Percentiles rank a stretch among this genome's conserved stretches.
Evolutionary conservation across 176 grass and related monocot genomes (phyloP).

Genomic region (Carex myosuroides): DNA sequence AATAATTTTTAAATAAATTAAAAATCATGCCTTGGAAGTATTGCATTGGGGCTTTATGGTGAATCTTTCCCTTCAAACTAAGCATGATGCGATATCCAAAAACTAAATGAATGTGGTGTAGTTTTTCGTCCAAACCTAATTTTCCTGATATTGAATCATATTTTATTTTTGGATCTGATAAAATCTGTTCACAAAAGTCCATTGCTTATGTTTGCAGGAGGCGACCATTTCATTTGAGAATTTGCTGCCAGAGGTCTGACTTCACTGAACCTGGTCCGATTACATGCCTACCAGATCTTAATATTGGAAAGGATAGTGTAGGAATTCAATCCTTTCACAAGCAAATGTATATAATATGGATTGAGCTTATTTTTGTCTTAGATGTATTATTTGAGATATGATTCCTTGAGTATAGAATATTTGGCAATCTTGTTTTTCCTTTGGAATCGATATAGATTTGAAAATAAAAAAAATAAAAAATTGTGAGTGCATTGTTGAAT

Average conservation of each 20-base stretch:
- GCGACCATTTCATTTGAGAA: conserved; percentile 35
- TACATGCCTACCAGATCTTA: background rate
- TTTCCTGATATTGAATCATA: background rate
- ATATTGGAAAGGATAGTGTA: background rate
- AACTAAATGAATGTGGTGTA: background rate
- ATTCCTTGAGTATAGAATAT: background rate
- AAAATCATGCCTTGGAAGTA: background rate
- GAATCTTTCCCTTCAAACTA: background rate
- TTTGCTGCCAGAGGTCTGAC: conserved; percentile 6
- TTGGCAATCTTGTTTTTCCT: background rate
- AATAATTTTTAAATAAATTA: background rate
- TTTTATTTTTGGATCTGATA: background rate
- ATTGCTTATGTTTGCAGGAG: conserved; percentile 37
- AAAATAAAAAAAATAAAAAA: background rate
- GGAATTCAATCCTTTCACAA: background rate
- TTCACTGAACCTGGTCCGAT: background rate
- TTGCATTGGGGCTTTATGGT: background rate
- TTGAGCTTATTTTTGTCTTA: background rate
- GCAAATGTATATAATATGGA: background rate
- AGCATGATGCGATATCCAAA: background rate
- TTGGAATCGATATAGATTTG: background rate
- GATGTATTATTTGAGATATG: background rate
- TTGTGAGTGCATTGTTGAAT: background rate
- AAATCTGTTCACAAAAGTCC: background rate
- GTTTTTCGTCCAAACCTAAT: background rate